Evolutionary conservation across 1,284 basidiomycete species (phyloP).

Genomic region (Pseudozyma tsukubaensis): DNA sequence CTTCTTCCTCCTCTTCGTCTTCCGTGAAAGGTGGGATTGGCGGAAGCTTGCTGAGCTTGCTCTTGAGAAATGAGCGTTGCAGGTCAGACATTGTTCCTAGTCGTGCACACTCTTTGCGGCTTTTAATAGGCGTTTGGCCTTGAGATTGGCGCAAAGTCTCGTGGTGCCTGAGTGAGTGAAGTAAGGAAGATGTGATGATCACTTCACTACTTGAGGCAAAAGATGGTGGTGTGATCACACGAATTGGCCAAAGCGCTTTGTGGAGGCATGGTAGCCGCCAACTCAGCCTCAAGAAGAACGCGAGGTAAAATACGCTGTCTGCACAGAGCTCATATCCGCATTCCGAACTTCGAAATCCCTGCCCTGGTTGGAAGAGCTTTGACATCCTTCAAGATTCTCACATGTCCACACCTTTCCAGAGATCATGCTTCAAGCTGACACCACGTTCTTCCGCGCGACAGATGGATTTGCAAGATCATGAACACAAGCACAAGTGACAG

Average conservation of each 20-base stretch:
- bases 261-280: not conserved
- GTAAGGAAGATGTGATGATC: too few species aligned
- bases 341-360: not conserved
- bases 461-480: too few species aligned
- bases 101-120: not conserved
- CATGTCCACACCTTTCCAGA: too few species aligned
- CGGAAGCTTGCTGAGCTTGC: conserved; percentile 43
- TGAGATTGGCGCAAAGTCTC: too few species aligned
- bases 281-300: not conserved
- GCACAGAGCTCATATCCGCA: not conserved
- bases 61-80: conserved; percentile 42
- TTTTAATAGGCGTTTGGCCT: not conserved
- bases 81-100: conserved; percentile 39
- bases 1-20: conserved; percentile 16
- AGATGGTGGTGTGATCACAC: not conserved
- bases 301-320: too few species aligned
- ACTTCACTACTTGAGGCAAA: too few species aligned
- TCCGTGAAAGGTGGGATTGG: conserved; percentile 42
- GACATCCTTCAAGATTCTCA: too few species aligned
- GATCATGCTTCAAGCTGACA: too few species aligned
- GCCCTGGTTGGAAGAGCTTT: too few species aligned
- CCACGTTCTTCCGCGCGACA: too few species aligned
- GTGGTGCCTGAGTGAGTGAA: too few species aligned
- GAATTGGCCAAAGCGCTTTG: conserved; percentile 1
- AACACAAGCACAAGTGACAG: too few species aligned